Evolutionary conservation across 257 asterid genomes (phyloP), one percentile per base, ranked within the genome.

Genomic region (Salvia miltiorrhiza): DNA sequence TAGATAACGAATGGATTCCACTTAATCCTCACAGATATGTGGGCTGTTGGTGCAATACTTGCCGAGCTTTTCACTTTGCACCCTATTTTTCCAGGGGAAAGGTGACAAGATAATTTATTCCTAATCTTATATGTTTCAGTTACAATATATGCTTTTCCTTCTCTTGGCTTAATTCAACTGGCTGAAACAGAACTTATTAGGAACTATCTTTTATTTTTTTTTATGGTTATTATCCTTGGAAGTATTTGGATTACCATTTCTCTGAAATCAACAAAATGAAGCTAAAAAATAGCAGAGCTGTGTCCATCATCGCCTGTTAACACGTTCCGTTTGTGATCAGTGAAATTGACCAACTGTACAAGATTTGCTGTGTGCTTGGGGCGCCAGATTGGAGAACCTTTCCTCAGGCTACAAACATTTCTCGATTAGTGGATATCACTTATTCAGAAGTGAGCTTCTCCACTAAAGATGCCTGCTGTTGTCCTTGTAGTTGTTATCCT

Each of bases 11-110:
- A 69, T 50, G 17, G 40, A 26, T 70, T 71, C 23, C 61, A 48
- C 30, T 75, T 70, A 55, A 40, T 68, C 55, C 59, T 73, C 65
- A 53, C 95, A 93, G 98, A 93, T 82, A 88, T 93, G 96, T 93
- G 98, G 98, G 97, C 98, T 4, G 86, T 90, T 85, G 98, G 98
- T 61, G 93, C 97, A 30, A 79, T 90, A 78, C 82, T 93, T 60
- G 98, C 97, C 62, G 98, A 90, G 77, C 97, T 93, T 86, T 88
- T 93, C 87, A 90, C 95, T 64, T 82, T 68, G 63, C 64, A 83
- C 77, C 96, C 97, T 5, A 84, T 90, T 65, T 93, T 93, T 78
- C 98, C 98, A 6, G 97, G 98, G 72, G 95, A 86, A 90, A 93
- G 98, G 98, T 88, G 81, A 82, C 50, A 30, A 30, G 43, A 63